Evolutionary conservation across 2,329 filamentous ascomycete species (phyloP).

Genomic region (Thelonectria discophora): DNA sequence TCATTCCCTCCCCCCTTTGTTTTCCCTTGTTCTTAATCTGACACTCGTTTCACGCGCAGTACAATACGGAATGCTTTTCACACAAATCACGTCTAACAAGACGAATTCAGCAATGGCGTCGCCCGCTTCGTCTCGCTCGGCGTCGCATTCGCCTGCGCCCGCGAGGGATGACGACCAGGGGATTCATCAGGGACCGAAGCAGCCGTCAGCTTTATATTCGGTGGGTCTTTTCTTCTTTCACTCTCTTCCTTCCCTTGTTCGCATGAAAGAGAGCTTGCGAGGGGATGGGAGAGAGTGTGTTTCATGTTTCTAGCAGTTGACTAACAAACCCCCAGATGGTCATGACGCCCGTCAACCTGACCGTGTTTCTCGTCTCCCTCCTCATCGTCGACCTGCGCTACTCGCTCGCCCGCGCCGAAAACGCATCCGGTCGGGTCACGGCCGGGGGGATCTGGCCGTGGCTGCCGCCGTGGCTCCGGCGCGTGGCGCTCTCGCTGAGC

Average conservation of each 20-base stretch:
- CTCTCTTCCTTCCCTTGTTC: neutral
- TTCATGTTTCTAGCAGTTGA: neutral
- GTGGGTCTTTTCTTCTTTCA: conserved; percentile 27
- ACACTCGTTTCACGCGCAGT: neutral
- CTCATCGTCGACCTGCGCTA: conserved; percentile 68
- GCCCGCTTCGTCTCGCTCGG: conserved; percentile 9
- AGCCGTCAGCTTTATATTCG: conserved; percentile 39
- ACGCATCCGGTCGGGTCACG: conserved; percentile 27
- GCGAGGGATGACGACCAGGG: conserved; percentile 15
- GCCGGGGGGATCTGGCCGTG: conserved; percentile 33
- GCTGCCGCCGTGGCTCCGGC: conserved; percentile 28
- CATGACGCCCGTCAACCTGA: conserved; percentile 70
- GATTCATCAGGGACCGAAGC: conserved; percentile 22
- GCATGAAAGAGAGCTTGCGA: conserved; percentile 1
- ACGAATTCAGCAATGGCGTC: neutral
- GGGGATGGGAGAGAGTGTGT: neutral
- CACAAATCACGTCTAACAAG: too few species aligned
- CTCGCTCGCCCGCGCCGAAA: conserved; percentile 58
- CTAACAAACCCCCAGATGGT: conserved; percentile 52
- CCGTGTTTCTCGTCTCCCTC: conserved; percentile 72
- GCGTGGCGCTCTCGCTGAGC: conserved; percentile 49
- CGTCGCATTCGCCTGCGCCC: conserved; percentile 26
- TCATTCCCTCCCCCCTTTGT: neutral
- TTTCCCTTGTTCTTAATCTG: neutral
- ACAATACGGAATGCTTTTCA: too few species aligned